phyloP scores from a whole-genome alignment of 208 protist species.

The Crithidia mellificae region DNA sequence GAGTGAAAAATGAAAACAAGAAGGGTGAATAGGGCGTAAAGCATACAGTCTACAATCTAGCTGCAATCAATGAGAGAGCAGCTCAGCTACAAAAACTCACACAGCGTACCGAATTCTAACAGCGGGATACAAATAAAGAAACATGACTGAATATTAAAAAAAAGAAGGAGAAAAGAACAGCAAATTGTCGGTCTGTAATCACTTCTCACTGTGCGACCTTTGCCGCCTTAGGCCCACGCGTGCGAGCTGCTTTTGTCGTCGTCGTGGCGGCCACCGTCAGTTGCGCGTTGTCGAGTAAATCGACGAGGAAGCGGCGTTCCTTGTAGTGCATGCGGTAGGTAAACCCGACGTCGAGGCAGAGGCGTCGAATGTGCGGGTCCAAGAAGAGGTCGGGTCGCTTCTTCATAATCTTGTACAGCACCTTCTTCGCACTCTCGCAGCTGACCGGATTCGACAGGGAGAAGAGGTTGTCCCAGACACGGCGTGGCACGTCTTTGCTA shows the following conservation, averaged over 20 bases:
- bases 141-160: background rate
- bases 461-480: slow-evolving; percentile 60
- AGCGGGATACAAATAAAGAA: no score
- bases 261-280: slow-evolving; percentile 21
- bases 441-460: slow-evolving; percentile 80
- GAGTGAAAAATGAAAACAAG: no score
- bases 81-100: no score
- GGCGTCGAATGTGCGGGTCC: slow-evolving; percentile 49
- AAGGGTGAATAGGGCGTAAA: no score
- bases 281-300: slow-evolving; percentile 76
- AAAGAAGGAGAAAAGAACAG: background rate
- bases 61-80: no score
- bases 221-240: background rate
- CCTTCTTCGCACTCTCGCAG: slow-evolving; percentile 73
- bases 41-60: no score
- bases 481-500: slow-evolving; percentile 40
- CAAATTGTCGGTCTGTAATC: no score
- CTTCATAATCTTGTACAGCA: slow-evolving; percentile 76
- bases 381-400: slow-evolving; percentile 68
- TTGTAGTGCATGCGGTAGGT: slow-evolving; percentile 77
- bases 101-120: no score
- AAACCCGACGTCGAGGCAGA: slow-evolving; percentile 53
- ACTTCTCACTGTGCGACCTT: background rate
- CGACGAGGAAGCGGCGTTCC: slow-evolving; percentile 85
- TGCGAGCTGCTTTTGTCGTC: slow-evolving; percentile 4